Percentiles rank a stretch among this genome's conserved stretches.
Conservation (phyloP, 2,329 filamentous ascomycete species). For the Botrytis galanthina region DNA sequence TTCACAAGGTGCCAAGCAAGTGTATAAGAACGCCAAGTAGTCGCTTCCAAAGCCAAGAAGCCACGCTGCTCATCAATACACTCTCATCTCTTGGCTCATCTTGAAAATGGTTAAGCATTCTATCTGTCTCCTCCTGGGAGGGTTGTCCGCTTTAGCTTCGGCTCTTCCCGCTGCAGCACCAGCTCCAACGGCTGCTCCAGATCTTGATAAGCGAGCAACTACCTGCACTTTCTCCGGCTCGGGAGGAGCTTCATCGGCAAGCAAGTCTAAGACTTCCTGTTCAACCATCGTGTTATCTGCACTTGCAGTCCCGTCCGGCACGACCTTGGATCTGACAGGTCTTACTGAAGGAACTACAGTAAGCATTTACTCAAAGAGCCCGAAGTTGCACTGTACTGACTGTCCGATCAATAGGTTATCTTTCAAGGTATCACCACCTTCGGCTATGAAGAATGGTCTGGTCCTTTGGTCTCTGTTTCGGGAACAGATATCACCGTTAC, state of each 20-base stretch:
- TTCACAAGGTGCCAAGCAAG: background rate
- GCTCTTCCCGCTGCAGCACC: conserved; percentile 11
- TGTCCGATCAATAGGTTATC: conserved; percentile 43
- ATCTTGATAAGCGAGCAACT: conserved; percentile 27
- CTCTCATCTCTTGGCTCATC: conserved; percentile 6
- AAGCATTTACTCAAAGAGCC: background rate
- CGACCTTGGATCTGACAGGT: conserved; percentile 57
- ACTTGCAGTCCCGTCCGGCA: conserved; percentile 56
- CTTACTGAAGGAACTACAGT: conserved; percentile 47
- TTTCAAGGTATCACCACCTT: conserved; percentile 67
- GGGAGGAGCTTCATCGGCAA: conserved; percentile 44
- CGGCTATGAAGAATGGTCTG: conserved; percentile 62
- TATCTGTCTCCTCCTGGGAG: conserved; percentile 5
- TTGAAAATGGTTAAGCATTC: conserved; percentile 14
- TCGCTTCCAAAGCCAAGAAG: conserved; percentile 3
- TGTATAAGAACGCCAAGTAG: conserved; percentile 15
- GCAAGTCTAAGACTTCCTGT: conserved; percentile 51
- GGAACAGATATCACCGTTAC: conserved; percentile 54
- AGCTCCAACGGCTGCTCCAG: conserved; percentile 5
- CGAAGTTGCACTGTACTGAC: background rate
- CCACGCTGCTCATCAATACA: background rate
- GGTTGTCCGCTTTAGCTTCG: conserved; percentile 8
- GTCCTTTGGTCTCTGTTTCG: conserved; percentile 60
- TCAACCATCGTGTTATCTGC: conserved; percentile 52
- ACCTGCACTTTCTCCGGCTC: conserved; percentile 54